A percentile compares a stretch with the other conserved stretches of the same genome.
Conservation (phyloP, 176 grass and related monocot genomes). For the Oryza glumipatula region DNA sequence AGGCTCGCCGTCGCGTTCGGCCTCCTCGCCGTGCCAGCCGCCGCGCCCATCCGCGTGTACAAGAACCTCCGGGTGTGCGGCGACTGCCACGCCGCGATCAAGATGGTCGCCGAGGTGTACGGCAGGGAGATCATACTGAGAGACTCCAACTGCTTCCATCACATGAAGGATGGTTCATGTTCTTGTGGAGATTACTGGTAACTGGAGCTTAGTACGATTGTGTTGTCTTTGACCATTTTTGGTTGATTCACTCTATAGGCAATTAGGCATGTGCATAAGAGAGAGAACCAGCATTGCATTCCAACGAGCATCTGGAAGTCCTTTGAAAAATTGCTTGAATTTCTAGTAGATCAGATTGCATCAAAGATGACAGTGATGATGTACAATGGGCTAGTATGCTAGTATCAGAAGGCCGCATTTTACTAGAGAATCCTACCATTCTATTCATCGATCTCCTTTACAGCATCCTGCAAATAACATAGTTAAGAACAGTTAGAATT, state of each 20-base stretch:
- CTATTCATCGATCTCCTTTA: constrained; percentile 90
- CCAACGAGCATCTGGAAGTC: not conserved
- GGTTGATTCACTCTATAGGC: not conserved
- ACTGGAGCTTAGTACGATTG: not conserved
- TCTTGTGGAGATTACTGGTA: constrained; percentile 78
- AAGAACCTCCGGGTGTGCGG: constrained; percentile 80
- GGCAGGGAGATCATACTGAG: constrained; percentile 54
- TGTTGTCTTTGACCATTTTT: not conserved
- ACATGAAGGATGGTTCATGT: constrained; percentile 50
- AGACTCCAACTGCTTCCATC: constrained; percentile 69
- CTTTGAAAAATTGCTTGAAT: constrained; percentile 43
- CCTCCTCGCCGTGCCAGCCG: constrained; percentile 46
- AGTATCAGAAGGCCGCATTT: constrained; percentile 22
- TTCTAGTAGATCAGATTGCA: constrained; percentile 59
- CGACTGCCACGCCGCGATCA: constrained; percentile 67
- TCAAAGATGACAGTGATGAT: constrained; percentile 54
- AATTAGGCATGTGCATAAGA: not conserved
- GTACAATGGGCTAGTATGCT: constrained; percentile 52
- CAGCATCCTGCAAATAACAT: constrained; percentile 76
- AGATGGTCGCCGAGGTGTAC: constrained; percentile 55
- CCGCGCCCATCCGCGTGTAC: constrained; percentile 61
- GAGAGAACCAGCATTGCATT: not conserved
- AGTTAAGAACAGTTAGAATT: not conserved
- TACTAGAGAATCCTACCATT: constrained; percentile 40
- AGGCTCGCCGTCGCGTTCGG: constrained; percentile 66